Conservation (phyloP, 208 protist genomes). For the Naegleria fowleri region DNA sequence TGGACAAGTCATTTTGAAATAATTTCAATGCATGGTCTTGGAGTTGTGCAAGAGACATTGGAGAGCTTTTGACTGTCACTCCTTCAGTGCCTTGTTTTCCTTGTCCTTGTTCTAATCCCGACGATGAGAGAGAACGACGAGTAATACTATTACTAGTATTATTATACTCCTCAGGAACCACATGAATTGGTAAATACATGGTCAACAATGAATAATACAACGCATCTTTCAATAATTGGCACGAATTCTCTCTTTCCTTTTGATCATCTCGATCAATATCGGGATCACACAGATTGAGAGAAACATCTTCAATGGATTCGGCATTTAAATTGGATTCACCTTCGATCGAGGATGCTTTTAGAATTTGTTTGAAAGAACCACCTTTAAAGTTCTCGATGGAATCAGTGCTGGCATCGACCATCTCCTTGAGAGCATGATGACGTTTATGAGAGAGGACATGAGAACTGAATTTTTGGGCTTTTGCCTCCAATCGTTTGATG, state of each 20-base stretch:
- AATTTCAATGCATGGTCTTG: neutral
- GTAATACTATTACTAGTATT: too few species aligned
- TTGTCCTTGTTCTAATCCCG: too few species aligned
- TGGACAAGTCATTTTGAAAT: neutral
- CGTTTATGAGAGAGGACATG: neutral
- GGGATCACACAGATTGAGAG: neutral
- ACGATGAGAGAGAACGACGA: too few species aligned
- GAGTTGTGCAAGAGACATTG: neutral
- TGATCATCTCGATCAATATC: neutral
- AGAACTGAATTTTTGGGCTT: neutral
- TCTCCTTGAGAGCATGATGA: too few species aligned
- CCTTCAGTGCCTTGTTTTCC: too few species aligned
- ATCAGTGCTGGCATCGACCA: neutral
- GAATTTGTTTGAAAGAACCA: neutral
- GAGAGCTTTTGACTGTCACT: neutral
- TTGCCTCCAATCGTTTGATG: neutral
- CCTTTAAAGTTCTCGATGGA: neutral
- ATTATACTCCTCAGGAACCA: neutral
- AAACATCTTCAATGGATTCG: neutral
- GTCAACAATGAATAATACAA: neutral
- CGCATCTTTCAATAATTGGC: neutral
- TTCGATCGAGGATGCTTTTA: neutral
- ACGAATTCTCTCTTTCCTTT: neutral
- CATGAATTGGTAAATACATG: neutral
- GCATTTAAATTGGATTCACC: neutral